Evolutionary conservation across 371 early-diverging fungal genomes (phyloP), one percentile per base, ranked within the genome.

Genomic region (Rhizopus delemar): DNA sequence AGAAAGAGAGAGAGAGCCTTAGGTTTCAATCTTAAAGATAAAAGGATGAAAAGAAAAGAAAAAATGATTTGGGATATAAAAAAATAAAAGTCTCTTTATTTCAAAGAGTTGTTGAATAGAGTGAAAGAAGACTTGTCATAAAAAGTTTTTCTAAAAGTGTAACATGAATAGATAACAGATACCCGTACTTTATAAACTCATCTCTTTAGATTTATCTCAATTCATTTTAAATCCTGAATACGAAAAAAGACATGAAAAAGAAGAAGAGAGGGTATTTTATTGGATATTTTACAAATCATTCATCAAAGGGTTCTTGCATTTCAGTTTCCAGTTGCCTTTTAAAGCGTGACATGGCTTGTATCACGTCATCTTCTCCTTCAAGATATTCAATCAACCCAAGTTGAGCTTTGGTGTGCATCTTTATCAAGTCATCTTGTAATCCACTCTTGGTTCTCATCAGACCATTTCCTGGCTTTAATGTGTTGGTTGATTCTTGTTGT

Each of bases 321-420:
- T 67, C 68, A 11, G 55, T 39, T 57, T 75, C 71, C 36, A 77
- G 49, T 39, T 70, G 72, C 41, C 57, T 66, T 53, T 77, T 77
- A 53, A 74, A 74, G 28, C 71, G 69, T 8, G 71, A 52, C 53
- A 77, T 61, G 6, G 74, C 72, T 12, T 58, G 57, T 13, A 48
- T 29, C 12, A 77, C 52, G 39, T 77, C 66, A 32, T 60, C 57
- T 62, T 77, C 70, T 11, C 77, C 78, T 62, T 74, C 75, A 11
- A 78, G 53, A 41, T 65, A 74, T 29, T 78, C 75, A 32, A 73
- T 73, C 51, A 74, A 36, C 4, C 70, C 68, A 4, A 74, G 56
- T 45, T 74, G 74, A 32, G 78, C 73, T 29, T 69, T 65, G 29
- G 75, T 66, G 41, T 74, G 72, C 56, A 68, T 59, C 11, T 56